Evolutionary conservation across 257 asterid species (phyloP), one percentile per base, ranked within the genome.

Genomic region (Galeopsis tetrahit): DNA sequence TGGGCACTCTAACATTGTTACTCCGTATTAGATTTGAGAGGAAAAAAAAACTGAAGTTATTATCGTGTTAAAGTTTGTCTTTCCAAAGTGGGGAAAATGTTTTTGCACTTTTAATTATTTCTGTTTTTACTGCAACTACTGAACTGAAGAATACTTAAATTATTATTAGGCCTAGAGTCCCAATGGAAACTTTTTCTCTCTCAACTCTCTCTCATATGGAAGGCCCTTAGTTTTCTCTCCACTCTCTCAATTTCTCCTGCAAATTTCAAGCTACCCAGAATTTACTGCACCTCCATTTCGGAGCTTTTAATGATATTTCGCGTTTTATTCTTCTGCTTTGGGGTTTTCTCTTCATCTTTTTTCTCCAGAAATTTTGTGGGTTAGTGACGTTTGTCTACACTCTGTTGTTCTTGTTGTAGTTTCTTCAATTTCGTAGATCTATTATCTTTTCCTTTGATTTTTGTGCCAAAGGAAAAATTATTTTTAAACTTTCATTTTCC

Each of bases 171-270:
- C 69, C 6, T 35, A 17, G 42, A 74, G 36, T 8, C 49, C 61
- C 73, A 66, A 74, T 57, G 6, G 56, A 44, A 66, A 62, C 68
- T 36, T 74, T 64, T n/a, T 66, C 48, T 72, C 76, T 60, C 75
- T 59, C 74, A 3, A 34, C 66, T n/a, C 56, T 36, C 64, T 51
- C 62, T 66, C 73, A 35, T 64, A 58, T 75, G 79, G 79, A 75
- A 68, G 74, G 79, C 36, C 79, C 79, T 35, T 75, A 75, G 69
- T 48, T 65, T 14, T 46, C 70, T 67, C n/a, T n/a, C n/a, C n/a
- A n/a, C n/a, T n/a, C n/a, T n/a, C 34, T 32, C 38, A 55, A 53
- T 73, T 65, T 43, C 61, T 56, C 15, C 68, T 49, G 74, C 74
- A 57, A 74, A 42, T 56, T 65, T 66, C 72, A 0, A 21, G 28